Conservation (phyloP, 2,329 filamentous ascomycete species). For the Fusarium sp. region DNA sequence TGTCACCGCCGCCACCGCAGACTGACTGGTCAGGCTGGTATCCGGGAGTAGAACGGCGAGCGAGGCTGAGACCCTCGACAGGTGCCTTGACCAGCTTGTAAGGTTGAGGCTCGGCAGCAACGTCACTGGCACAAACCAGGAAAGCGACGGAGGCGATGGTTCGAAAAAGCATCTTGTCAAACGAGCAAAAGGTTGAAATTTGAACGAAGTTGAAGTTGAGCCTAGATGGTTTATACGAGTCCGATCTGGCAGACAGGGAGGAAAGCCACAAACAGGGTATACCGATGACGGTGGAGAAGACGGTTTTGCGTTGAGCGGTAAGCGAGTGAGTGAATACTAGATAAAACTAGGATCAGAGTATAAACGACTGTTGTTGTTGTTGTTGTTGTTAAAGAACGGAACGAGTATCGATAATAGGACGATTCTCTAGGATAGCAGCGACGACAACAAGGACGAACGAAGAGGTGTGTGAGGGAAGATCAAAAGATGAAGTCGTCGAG, state of each 20-base stretch:
- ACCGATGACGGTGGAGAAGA: slow-evolving; percentile 25
- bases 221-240: slow-evolving; percentile 18
- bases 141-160: slow-evolving; percentile 47
- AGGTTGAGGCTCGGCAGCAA: slow-evolving; percentile 45
- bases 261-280: slow-evolving; percentile 38
- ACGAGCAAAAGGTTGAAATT: not conserved
- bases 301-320: slow-evolving; percentile 17
- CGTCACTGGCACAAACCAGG: slow-evolving; percentile 48
- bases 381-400: slow-evolving; percentile 39
- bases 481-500: slow-evolving; percentile 10
- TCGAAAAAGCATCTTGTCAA: slow-evolving; percentile 50
- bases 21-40: slow-evolving; percentile 59
- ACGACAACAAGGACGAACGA: slow-evolving; percentile 24
- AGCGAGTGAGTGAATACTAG: slow-evolving; percentile 18
- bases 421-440: slow-evolving; percentile 31
- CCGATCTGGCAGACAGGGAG: slow-evolving; percentile 31
- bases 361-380: slow-evolving; percentile 7
- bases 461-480: slow-evolving; percentile 21
- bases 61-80: slow-evolving; percentile 53
- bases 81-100: slow-evolving; percentile 52
- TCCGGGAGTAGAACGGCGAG: slow-evolving; percentile 55
- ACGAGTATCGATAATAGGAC: slow-evolving; percentile 38
- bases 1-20: slow-evolving; percentile 58
- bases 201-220: slow-evolving; percentile 12
- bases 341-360: slow-evolving; percentile 23